These are phyloP conservation scores for Pythium sp. DNA, from an alignment of 352 stramenopile species.

Conservation along the genomic window DNA sequence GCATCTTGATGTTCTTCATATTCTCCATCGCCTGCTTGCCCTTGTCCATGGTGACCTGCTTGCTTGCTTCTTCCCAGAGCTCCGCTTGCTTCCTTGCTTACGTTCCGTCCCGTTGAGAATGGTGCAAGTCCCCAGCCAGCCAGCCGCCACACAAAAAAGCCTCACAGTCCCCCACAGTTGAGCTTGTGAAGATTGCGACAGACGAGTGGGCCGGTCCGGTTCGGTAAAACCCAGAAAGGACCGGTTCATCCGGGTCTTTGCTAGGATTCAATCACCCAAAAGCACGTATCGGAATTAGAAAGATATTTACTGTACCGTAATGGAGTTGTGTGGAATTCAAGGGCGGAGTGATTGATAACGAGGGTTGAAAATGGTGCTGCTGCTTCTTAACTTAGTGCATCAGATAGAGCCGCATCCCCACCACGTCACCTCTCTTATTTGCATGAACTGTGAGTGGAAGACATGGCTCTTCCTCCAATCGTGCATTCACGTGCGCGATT, in stretches of 20 bases:
- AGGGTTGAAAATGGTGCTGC: no score
- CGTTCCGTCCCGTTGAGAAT: conserved; percentile 23
- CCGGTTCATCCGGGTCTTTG: conserved; percentile 1
- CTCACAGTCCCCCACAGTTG: not conserved
- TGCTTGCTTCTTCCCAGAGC: conserved; percentile 2
- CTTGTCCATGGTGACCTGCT: conserved; percentile 64
- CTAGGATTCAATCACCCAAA: not conserved
- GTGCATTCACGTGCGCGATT: no score
- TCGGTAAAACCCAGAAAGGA: not conserved
- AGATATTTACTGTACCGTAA: no score
- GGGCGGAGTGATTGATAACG: no score
- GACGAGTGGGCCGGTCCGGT: conserved; percentile 2
- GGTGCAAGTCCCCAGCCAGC: conserved; percentile 22
- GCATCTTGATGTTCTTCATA: conserved; percentile 89
- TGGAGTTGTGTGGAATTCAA: no score
- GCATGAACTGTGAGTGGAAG: no score
- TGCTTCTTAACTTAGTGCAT: no score
- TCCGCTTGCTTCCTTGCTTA: conserved; percentile 13
- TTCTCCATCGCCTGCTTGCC: conserved; percentile 86
- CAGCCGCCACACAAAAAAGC: conserved; percentile 14
- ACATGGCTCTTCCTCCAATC: no score
- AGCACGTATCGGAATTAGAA: no score
- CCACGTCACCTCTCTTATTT: no score
- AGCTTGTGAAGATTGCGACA: conserved; percentile 10
- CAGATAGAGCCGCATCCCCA: no score